Evolutionary conservation across 2,329 filamentous ascomycete species (phyloP), one percentile per base, ranked within the genome.

Genomic region (Penicillium sp.): DNA sequence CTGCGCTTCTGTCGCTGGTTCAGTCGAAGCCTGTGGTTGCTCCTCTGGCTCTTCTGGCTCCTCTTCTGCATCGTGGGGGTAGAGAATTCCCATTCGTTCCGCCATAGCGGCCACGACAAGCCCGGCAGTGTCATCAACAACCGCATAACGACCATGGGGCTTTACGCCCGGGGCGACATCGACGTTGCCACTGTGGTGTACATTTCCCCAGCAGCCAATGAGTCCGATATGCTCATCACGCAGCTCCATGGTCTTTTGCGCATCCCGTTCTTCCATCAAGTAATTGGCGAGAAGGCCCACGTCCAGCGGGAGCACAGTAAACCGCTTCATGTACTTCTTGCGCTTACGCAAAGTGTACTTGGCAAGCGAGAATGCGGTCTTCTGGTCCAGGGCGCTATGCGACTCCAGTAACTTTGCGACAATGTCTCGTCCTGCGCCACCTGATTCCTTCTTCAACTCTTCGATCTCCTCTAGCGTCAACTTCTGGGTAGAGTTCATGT

Each of bases 311-410:
- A 96, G 73, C 1, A 94, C 85, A 0, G 89, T 91, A 68, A 99
- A 97, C 11, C 92, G 83, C 66, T 89, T 87, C 60, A 97, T 83
- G 71, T 96, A 97, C 75, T 99, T 99, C 71, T 88, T 92, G 60
- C 90, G 89, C 78, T 99, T 99, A 43, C 96, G 82, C 16, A 97
- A 79, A 67, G 94, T 96, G 75, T 99, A 99, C 74, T 99, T 99
- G 42, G 93, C 92, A 54, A 97, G 79, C 2, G 92, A 95, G 68
- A 95, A 99, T 0, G 86, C 83, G 0, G 94, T 97, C 81, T 99
- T 99, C 77, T 97, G 89, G 63, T 96, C 92, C 42, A 99, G 82
- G 1, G 88, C 90, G 16, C 90, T 87, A 73, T 99, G 94, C 42
- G 92, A 94, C 29, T 92, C 83, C 74, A 99, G 84, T 24, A 99